Conservation (phyloP, 2,329 filamentous ascomycete species). For the Clonostachys byssicola region DNA sequence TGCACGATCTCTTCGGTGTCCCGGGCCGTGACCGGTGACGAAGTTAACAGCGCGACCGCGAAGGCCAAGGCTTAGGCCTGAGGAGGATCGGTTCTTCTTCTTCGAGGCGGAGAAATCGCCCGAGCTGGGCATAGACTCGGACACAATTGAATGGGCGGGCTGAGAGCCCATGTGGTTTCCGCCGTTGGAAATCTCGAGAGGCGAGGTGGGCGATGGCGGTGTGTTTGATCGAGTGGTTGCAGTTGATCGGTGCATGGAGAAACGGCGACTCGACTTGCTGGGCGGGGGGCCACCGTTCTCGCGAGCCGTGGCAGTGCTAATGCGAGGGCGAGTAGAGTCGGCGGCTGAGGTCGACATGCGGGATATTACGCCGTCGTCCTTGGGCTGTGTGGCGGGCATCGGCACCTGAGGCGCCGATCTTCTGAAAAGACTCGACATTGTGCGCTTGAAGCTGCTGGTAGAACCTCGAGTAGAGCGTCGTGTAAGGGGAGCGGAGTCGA, state of each 20-base stretch:
- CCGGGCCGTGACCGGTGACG: constrained; percentile 15
- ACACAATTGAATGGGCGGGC: neutral
- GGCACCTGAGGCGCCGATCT: constrained; percentile 27
- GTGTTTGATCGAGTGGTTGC: constrained; percentile 42
- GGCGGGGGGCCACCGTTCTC: constrained; percentile 17
- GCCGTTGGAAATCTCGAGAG: constrained; percentile 26
- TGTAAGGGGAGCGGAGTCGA: constrained; percentile 11
- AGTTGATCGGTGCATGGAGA: constrained; percentile 41
- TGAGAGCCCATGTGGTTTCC: constrained; percentile 6
- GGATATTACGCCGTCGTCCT: too few species aligned
- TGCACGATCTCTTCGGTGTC: constrained; percentile 20
- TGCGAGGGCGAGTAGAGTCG: neutral
- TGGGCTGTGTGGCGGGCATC: neutral
- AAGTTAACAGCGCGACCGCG: constrained; percentile 45
- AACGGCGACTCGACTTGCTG: constrained; percentile 24
- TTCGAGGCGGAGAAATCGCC: constrained; percentile 34
- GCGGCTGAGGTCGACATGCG: neutral
- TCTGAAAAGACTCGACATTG: constrained; percentile 44
- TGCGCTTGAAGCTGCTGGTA: constrained; percentile 40
- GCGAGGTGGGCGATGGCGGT: constrained; percentile 44
- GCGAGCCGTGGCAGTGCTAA: neutral
- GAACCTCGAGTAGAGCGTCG: constrained; percentile 36
- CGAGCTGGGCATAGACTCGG: neutral
- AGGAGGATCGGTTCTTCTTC: constrained; percentile 46
- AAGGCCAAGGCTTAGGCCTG: constrained; percentile 42